Evolutionary conservation across 2,329 filamentous ascomycete genomes (phyloP), one percentile per base, ranked within the genome.

Genomic region (Pseudonectria buxi): DNA sequence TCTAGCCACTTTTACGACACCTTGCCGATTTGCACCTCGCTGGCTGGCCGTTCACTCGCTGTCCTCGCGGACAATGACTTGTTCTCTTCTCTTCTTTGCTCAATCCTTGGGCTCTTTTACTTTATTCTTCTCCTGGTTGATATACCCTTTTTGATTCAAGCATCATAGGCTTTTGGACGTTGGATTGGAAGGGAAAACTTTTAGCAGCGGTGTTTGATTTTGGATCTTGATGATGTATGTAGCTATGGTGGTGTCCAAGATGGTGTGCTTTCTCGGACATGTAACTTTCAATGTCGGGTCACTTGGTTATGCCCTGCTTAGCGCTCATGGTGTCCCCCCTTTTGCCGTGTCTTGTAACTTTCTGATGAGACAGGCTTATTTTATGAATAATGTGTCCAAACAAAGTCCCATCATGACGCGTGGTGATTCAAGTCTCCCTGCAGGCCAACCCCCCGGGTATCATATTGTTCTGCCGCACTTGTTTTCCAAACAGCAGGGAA

Each of bases 111-210:
- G 44, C 49, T 49, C 50, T 48, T 47, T 41, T 50, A 42, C 44
- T 53, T 51, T 39, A 32, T 43, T 53, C 18, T 22, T 15, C 14
- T 54, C 47, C 54, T 41, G 47, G 48, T 54, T 41, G 50, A 53
- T 55, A 56, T 56, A 55, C 51, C 51, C 50, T 39, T 51, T 52
- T 44, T 51, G 45, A 32, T 25, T 15, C 16, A 30, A 39, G 30
- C 35, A 38, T 36, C 50, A 51, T 32, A 50, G 43, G 45, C 36
- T 32, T 32, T 32, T 12, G 14, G 11, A 11, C 37, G 32, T 47
- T 51, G 40, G 44, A 39, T 27, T 42, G 45, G 41, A 33, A 38
- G 29, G 29, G 30, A 38, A 30, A 42, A 35, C 29, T 26, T 30
- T 39, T 33, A 46, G 41, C 37, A 51, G 46, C 47, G 46, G 49